A percentile compares a stretch with the other conserved stretches of the same genome.
phyloP scores from a whole-genome alignment of 768 basidiomycete genomes.

The Nevesoporus exiguus region DNA sequence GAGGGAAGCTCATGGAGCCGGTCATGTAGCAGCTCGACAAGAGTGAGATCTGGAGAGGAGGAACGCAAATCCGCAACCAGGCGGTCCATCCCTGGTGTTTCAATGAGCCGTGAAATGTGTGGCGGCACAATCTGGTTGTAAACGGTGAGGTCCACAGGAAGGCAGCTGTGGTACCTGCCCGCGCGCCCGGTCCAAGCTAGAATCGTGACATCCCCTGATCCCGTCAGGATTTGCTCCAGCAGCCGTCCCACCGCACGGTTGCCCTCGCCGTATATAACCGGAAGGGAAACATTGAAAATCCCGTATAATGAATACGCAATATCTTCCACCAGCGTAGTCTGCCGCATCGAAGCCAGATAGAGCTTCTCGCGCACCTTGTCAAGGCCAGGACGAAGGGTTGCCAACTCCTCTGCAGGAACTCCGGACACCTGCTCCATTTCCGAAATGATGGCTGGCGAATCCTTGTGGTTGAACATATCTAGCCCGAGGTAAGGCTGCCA shows the following conservation, averaged over 20 bases:
- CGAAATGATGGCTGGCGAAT: background rate
- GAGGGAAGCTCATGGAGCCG: background rate
- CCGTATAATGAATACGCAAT: slow-evolving; percentile 14
- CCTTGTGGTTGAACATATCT: background rate
- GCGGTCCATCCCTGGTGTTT: background rate
- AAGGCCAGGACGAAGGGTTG: slow-evolving; percentile 5
- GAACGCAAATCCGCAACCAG: background rate
- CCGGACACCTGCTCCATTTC: slow-evolving; percentile 6
- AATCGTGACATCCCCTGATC: slow-evolving; percentile 8
- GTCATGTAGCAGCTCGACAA: background rate
- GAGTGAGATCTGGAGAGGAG: slow-evolving; percentile 24
- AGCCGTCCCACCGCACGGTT: slow-evolving; percentile 9
- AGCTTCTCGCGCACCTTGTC: slow-evolving; percentile 18
- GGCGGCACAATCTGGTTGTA: slow-evolving; percentile 1
- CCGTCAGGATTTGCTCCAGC: slow-evolving; percentile 12
- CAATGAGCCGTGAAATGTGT: background rate
- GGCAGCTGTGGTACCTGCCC: slow-evolving; percentile 7
- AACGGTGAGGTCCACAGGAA: background rate
- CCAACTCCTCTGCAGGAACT: background rate
- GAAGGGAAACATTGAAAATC: slow-evolving; percentile 6
- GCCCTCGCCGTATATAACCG: slow-evolving; percentile 9
- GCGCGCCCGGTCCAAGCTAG: slow-evolving; percentile 16
- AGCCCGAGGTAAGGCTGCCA: background rate
- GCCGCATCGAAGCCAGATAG: slow-evolving; percentile 8
- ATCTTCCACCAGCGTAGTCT: slow-evolving; percentile 6